phyloP scores from a whole-genome alignment of 208 protist species.

The Trichomonas gallinae region DNA sequence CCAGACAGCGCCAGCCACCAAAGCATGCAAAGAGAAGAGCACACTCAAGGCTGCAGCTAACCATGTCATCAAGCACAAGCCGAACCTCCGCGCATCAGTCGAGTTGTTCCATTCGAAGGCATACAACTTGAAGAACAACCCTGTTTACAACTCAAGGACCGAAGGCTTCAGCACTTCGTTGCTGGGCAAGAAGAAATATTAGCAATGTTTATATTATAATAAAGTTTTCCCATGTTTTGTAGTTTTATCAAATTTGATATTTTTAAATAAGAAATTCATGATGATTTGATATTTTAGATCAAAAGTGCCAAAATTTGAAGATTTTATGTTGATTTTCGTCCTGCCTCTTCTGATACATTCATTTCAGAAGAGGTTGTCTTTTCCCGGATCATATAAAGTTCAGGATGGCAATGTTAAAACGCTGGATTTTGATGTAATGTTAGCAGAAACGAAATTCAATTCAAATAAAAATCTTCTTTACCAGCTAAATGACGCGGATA shows the following conservation, averaged over 20 bases:
- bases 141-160: not conserved
- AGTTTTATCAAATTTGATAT: too few relatives aligned
- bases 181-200: not conserved
- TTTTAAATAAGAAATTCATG: too few relatives aligned
- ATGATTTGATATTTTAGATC: too few relatives aligned
- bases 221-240: too few relatives aligned
- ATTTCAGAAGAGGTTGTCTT: not conserved
- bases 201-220: too few relatives aligned
- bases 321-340: not conserved
- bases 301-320: not conserved
- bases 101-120: not conserved
- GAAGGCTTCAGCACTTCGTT: not conserved
- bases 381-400: not conserved
- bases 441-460: not conserved
- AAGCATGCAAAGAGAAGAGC: not conserved
- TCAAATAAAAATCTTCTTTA: not conserved
- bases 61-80: not conserved
- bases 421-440: not conserved
- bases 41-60: not conserved
- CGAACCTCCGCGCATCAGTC: not conserved
- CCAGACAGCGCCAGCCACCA: not conserved
- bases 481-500: not conserved
- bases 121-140: not conserved
- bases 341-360: not conserved
- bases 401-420: not conserved